phyloP scores from a whole-genome alignment of 805 yeast species.

The Starmerella potacharoeniae region DNA sequence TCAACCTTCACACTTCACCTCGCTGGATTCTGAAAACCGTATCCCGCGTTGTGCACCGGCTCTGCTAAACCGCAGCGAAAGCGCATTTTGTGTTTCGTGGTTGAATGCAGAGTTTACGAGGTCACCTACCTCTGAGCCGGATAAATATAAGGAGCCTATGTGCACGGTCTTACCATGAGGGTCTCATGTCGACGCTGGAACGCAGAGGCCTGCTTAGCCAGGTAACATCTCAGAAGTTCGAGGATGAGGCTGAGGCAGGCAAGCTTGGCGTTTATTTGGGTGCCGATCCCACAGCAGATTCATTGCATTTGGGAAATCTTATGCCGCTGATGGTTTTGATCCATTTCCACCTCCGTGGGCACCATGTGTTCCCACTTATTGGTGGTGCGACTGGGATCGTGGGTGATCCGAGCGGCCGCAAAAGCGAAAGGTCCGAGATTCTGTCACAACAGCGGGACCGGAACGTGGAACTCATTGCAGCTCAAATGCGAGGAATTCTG shows the following conservation, averaged over 20 bases:
- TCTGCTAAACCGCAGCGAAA: background rate
- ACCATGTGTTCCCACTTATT: slow-evolving; percentile 67
- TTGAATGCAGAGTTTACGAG: background rate
- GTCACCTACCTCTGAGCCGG: background rate
- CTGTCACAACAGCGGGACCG: slow-evolving; percentile 38
- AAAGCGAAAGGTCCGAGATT: slow-evolving; percentile 58
- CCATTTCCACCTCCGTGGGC: slow-evolving; percentile 79
- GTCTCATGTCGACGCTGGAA: slow-evolving; percentile 32
- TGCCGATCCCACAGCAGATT: slow-evolving; percentile 88
- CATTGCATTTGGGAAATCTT: slow-evolving; percentile 83
- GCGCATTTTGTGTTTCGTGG: background rate
- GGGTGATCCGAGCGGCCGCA: slow-evolving; percentile 93
- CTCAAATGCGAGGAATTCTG: slow-evolving; percentile 54
- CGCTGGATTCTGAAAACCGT: background rate
- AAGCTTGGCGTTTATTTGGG: slow-evolving; percentile 71
- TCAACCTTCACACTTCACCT: background rate
- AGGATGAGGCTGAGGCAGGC: slow-evolving; percentile 23
- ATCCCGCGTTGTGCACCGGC: background rate
- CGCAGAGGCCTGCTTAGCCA: slow-evolving; percentile 39
- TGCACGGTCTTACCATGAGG: background rate
- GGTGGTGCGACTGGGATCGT: slow-evolving; percentile 79
- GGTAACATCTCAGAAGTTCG: slow-evolving; percentile 20
- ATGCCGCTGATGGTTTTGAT: slow-evolving; percentile 75
- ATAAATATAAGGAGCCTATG: background rate
- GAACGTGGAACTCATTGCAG: slow-evolving; percentile 49